Conservation (phyloP, 2,329 filamentous ascomycete genomes). For the Dothistroma pini region DNA sequence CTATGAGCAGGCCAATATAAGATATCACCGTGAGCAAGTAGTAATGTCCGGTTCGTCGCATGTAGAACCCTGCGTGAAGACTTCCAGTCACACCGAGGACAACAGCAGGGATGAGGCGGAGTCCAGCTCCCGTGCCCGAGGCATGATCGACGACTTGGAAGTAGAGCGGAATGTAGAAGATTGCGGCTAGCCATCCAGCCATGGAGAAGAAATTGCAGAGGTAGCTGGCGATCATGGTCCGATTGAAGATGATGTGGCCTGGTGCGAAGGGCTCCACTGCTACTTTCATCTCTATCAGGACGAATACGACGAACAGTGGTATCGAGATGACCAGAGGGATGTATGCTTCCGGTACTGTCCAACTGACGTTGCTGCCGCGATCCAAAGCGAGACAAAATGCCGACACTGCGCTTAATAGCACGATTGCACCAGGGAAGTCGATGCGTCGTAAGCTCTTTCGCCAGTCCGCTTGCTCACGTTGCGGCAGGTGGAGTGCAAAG, state of each 20-base stretch:
- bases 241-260: slow-evolving; percentile 66
- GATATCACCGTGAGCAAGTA: slow-evolving; percentile 63
- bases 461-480: slow-evolving; percentile 57
- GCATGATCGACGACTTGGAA: slow-evolving; percentile 69
- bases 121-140: slow-evolving; percentile 60
- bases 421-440: slow-evolving; percentile 68
- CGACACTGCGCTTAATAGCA: slow-evolving; percentile 63
- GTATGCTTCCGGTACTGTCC: slow-evolving; percentile 58
- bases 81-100: slow-evolving; percentile 60
- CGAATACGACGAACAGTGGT: slow-evolving; percentile 62
- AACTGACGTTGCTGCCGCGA: slow-evolving; percentile 67
- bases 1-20: slow-evolving; percentile 53
- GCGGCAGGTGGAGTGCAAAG: slow-evolving; percentile 60
- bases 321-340: slow-evolving; percentile 54
- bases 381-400: slow-evolving; percentile 67
- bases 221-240: slow-evolving; percentile 63
- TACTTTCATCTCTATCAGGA: slow-evolving; percentile 64
- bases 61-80: slow-evolving; percentile 61
- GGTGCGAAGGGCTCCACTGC: slow-evolving; percentile 72
- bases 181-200: slow-evolving; percentile 54
- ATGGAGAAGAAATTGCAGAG: slow-evolving; percentile 69
- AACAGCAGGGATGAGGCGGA: slow-evolving; percentile 65
- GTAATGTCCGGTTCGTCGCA: slow-evolving; percentile 67
- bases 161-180: slow-evolving; percentile 75
- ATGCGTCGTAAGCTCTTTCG: slow-evolving; percentile 62